Evolutionary conservation across 805 yeast species (phyloP), one percentile per base, ranked within the genome.

Genomic region (Myxozyma sirexii): DNA sequence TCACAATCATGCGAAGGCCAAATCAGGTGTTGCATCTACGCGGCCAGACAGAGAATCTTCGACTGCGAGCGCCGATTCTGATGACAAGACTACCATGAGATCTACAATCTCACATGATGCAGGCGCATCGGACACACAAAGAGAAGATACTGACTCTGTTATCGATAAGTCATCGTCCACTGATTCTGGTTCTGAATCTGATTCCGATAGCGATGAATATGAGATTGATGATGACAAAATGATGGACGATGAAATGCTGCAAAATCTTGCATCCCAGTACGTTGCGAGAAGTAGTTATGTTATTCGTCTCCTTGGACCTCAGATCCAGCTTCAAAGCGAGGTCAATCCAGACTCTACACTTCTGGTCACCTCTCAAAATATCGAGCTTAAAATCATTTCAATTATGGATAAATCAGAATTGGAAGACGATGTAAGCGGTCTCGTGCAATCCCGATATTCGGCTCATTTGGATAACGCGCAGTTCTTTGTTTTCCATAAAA

Each of bases 291-390:
- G 85, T 54, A 82, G 87, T 44, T 87, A 84, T 69, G 76, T 85
- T 62, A 78, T 92, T 31, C 84, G 84, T 60, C 77, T 93, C 44
- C 76, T 87, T 4, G 82, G 90, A 27, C 97, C 97, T 0, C 97
- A 93, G 71, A 82, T 91, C 48, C 97, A 92, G 70, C 68, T 87
- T 26, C 79, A 82, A 49, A 77, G 82, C 15, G 79, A 78, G 31
- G 77, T 78, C 55, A 79, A 80, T 26, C 80, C 77, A 1, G 84
- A 82, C 44, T 76, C 87, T 1, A 82, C 88, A 53, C 78, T 90
- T 12, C 71, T 91, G 35, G 77, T 92, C n/a, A 81, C 88, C 1
- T 82, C 96, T 0, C 94, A 93, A 10, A 78, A 76, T 43, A 83
- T 92, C 55, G 87, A 87, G 66, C 71, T 86, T 27, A 84, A 87